Evolutionary conservation across 306 rosid species (phyloP), one percentile per base, ranked within the genome.

Genomic region (Pyrus pyrifolia): DNA sequence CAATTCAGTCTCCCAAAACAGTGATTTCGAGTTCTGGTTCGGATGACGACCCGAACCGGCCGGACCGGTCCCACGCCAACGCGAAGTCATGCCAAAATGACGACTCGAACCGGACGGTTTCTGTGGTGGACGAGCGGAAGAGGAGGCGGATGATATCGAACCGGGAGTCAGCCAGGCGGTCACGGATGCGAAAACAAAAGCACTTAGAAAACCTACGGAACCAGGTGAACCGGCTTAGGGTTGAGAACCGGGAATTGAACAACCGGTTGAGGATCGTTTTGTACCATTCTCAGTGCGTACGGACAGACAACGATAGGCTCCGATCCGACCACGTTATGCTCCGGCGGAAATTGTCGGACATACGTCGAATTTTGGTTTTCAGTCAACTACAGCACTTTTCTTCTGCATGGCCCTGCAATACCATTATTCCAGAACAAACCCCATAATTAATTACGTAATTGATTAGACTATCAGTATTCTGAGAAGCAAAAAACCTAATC

Each of bases 111-210:
- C 81, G 80, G 14, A 52, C 14, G 15, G 35, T 8, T 15, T 40
- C 74, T 2, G 31, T 77, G 11, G 78, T 77, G 70, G 89, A 89
- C 69, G 96, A 91, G 75, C 83, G 93, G 45, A 92, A 87, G 79
- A 83, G 86, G 57, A 81, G 96, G 55, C 83, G 99, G 77, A 95
- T 89, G 98, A 78, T 86, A 79, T 95, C 98, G 59, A 95, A 92
- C 89, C 87, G 99, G 82, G 96, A 95, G 73, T 95, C 99, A 8
- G 99, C 99, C 12, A 75, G 96, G 79, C 86, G 99, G 75, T 95
- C 99, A 4, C 87, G 99, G n/a, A 79, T 89, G 93, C 85, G 99
- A 10, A 95, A 92, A 83, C 93, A 95, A 78, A 87, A 88, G 82
- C 98, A 91, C 64, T 64, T 92, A 76, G 97, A 95, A 79, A 91